Conservation (phyloP, 345 rosid species). For the Aethionema arabicum region DNA sequence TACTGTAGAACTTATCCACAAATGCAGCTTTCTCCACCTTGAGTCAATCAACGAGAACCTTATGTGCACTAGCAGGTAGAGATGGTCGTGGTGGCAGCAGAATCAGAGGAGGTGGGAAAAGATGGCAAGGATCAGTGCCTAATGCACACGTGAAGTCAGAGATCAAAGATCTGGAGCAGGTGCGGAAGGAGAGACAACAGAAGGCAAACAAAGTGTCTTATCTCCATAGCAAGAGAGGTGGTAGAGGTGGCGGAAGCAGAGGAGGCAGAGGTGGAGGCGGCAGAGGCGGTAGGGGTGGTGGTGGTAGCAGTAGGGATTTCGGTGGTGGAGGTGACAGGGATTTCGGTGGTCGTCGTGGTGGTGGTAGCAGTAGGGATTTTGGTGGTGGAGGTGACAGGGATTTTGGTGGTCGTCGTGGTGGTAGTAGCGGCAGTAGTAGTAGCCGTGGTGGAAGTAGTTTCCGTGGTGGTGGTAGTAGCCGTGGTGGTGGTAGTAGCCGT, state of each 20-base stretch:
- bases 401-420: neutral
- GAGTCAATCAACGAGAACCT: conserved; percentile 16
- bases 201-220: conserved; percentile 59
- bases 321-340: conserved; percentile 12
- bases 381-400: conserved; percentile 37
- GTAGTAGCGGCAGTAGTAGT: conserved; percentile 34
- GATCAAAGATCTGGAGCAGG: conserved; percentile 81
- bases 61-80: conserved; percentile 17
- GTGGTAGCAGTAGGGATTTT: conserved; percentile 23
- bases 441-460: conserved; percentile 34
- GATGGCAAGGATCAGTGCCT: conserved; percentile 46
- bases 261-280: conserved; percentile 28
- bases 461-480: conserved; percentile 1
- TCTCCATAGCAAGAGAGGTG: conserved; percentile 59
- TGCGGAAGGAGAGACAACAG: conserved; percentile 82
- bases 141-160: conserved; percentile 84
- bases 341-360: conserved; percentile 11
- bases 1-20: neutral
- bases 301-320: neutral
- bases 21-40: conserved; percentile 2
- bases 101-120: conserved; percentile 51
- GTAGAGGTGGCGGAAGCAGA: conserved; percentile 36
- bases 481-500: conserved; percentile 1
- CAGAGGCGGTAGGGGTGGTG: conserved; percentile 19
- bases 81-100: conserved; percentile 38